phyloP scores from a whole-genome alignment of 352 stramenopile genomes.

The Phytophthora ramorum region DNA sequence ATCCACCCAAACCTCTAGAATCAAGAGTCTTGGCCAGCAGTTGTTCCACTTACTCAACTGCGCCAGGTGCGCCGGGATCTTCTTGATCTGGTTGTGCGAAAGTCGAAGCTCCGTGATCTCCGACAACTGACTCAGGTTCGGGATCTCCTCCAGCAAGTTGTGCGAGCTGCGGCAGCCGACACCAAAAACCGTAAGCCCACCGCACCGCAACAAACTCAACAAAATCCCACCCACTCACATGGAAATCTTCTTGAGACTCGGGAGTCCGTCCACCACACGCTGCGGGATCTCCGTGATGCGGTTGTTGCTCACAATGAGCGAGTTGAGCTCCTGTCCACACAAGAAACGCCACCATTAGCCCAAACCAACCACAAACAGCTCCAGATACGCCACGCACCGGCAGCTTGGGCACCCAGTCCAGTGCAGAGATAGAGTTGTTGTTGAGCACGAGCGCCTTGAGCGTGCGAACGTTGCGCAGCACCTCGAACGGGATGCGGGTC shows the following conservation, averaged over 20 bases:
- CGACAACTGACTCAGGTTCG: constrained; percentile 67
- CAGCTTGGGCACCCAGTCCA: constrained; percentile 87
- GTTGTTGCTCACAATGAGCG: constrained; percentile 88
- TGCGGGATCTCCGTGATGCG: constrained; percentile 72
- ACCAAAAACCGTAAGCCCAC: constrained; percentile 5
- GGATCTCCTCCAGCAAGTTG: constrained; percentile 79
- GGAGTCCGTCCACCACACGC: constrained; percentile 69
- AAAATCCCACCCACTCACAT: constrained; percentile 46
- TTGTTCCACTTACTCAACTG: constrained; percentile 63
- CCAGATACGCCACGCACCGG: constrained; percentile 20
- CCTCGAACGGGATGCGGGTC: constrained; percentile 72
- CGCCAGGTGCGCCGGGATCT: constrained; percentile 61
- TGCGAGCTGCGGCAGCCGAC: constrained; percentile 56
- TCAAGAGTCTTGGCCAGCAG: too few relatives aligned
- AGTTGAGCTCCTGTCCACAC: constrained; percentile 68
- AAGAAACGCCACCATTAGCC: constrained; percentile 6
- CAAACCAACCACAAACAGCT: neutral
- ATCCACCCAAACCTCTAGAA: neutral
- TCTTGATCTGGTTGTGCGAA: constrained; percentile 84
- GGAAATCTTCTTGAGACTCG: constrained; percentile 84
- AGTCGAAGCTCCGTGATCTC: constrained; percentile 82
- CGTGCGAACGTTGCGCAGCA: constrained; percentile 67
- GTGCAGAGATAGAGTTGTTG: constrained; percentile 81
- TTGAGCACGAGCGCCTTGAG: constrained; percentile 88
- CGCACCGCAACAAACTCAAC: neutral